Percentiles rank a stretch among this genome's conserved stretches.
These are phyloP conservation scores for Sordariomycetes sp. DNA, from an alignment of 2,329 filamentous ascomycete genomes.

Conservation along the genomic window DNA sequence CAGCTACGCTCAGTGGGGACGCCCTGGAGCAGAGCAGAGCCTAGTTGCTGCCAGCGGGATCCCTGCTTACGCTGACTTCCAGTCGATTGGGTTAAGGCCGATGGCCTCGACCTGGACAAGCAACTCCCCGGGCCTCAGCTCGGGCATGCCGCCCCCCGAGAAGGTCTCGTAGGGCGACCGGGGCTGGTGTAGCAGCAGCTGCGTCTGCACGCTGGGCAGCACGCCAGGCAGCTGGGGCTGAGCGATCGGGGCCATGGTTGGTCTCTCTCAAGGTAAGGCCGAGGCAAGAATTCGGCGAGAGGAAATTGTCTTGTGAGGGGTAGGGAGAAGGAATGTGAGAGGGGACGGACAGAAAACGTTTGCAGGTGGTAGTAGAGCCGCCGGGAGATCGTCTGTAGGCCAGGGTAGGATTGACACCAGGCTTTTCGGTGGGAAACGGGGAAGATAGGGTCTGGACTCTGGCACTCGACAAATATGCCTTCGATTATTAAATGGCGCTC, in stretches of 20 bases:
- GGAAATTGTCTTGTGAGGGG: background rate
- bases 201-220: constrained; percentile 4
- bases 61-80: constrained; percentile 54
- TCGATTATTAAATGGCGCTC: no score
- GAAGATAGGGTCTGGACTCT: no score
- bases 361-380: no score
- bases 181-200: constrained; percentile 3
- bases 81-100: constrained; percentile 68
- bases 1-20: background rate
- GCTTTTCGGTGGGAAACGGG: no score
- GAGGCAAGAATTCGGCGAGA: background rate
- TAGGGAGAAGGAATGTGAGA: background rate
- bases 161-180: constrained; percentile 4
- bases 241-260: constrained; percentile 1
- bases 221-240: constrained; percentile 1
- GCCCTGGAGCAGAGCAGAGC: background rate
- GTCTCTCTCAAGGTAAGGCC: background rate
- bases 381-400: no score
- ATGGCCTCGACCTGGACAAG: constrained; percentile 31
- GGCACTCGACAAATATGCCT: no score
- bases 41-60: background rate
- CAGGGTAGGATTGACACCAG: no score
- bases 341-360: background rate
- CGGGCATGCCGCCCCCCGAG: background rate
- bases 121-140: background rate